These are phyloP conservation scores for Microdochium bolleyi DNA, from an alignment of 2,329 filamentous ascomycete genomes.

Conservation along the genomic window DNA sequence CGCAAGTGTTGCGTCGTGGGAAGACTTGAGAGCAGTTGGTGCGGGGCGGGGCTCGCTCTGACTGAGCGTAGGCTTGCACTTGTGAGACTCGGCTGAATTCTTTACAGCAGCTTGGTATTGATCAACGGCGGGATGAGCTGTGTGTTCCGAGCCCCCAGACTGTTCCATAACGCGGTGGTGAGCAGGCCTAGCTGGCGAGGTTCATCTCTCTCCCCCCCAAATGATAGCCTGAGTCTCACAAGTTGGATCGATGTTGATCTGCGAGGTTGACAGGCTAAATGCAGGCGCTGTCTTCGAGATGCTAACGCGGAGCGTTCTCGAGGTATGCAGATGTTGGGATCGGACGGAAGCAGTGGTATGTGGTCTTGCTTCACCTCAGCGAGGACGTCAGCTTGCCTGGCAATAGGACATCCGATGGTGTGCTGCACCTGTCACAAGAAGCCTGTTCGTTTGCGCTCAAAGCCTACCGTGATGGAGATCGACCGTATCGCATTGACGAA, in stretches of 20 bases:
- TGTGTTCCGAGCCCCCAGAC: constrained; percentile 12
- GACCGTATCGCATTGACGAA: too few relatives aligned
- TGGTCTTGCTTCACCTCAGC: too few relatives aligned
- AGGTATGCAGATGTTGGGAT: too few relatives aligned
- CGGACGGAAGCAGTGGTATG: too few relatives aligned
- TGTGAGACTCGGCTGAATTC: neutral
- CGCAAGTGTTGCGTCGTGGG: constrained; percentile 5
- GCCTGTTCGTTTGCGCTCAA: too few relatives aligned
- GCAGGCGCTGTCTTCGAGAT: too few relatives aligned
- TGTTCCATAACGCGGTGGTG: constrained; percentile 44
- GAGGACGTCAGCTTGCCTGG: too few relatives aligned
- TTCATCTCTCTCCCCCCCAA: constrained; percentile 26
- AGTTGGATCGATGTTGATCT: neutral
- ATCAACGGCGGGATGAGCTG: constrained; percentile 14
- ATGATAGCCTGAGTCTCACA: neutral
- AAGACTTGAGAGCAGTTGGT: constrained; percentile 7
- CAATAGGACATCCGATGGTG: too few relatives aligned
- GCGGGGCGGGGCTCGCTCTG: constrained; percentile 18
- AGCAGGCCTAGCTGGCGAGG: constrained; percentile 17
- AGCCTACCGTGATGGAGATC: too few relatives aligned
- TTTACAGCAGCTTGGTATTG: constrained; percentile 10
- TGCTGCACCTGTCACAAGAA: too few relatives aligned
- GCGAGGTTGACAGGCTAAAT: too few relatives aligned
- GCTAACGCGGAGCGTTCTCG: too few relatives aligned
- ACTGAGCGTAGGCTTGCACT: constrained; percentile 3